phyloP scores from a whole-genome alignment of 441 rosid genomes.

The Rhodomyrtus psidioides region DNA sequence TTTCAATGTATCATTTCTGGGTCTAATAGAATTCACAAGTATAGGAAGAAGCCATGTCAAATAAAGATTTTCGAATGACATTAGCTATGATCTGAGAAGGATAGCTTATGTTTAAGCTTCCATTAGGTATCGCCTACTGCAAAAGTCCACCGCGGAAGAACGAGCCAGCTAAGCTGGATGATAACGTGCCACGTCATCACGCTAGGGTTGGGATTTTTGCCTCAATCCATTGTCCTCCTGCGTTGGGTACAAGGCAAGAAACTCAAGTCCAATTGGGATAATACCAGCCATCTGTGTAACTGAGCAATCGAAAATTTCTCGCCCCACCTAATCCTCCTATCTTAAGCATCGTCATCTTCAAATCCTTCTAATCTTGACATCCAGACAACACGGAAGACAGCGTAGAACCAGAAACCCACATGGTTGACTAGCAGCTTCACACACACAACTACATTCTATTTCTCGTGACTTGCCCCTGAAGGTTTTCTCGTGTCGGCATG shows the following conservation, averaged over 20 bases:
- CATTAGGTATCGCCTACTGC: neutral
- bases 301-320: neutral
- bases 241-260: neutral
- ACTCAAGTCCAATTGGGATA: rapidly evolving
- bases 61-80: no score
- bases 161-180: neutral
- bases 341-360: neutral
- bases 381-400: neutral
- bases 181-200: neutral
- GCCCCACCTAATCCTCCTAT: neutral
- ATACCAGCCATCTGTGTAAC: neutral
- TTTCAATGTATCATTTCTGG: no score
- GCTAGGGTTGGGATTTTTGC: neutral
- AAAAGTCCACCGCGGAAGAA: neutral
- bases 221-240: neutral
- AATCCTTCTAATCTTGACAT: neutral
- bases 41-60: no score
- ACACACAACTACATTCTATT: rapidly evolving
- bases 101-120: no score
- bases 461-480: neutral
- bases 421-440: neutral
- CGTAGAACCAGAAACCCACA: neutral
- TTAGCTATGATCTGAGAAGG: no score
- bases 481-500: neutral
- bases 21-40: no score